phyloP scores from a whole-genome alignment of 805 yeast species.

The Starmerella khaoyaiensis region DNA sequence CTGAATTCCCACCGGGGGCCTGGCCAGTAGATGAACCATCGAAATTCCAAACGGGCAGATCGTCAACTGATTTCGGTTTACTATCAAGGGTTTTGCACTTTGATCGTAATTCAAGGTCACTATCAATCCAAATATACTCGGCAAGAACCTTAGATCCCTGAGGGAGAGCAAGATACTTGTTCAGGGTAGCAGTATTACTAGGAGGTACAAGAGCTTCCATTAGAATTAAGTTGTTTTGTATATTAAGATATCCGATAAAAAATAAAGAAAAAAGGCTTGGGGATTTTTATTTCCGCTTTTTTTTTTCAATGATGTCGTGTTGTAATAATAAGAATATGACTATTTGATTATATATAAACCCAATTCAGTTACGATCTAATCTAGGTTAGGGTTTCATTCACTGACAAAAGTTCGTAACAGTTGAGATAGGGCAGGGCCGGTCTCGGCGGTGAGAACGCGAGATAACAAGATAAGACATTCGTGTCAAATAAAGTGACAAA shows the following conservation, averaged over 20 bases:
- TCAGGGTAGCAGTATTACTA: slow-evolving; percentile 56
- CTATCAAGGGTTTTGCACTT: slow-evolving; percentile 78
- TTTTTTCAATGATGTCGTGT: too few relatives aligned
- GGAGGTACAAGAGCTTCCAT: slow-evolving; percentile 19
- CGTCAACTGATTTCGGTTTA: slow-evolving; percentile 59
- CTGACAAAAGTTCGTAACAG: slow-evolving; percentile 1
- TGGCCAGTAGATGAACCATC: slow-evolving; percentile 98
- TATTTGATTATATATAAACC: too few relatives aligned
- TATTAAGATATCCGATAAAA: too few relatives aligned
- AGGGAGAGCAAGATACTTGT: slow-evolving; percentile 70
- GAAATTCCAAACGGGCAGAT: slow-evolving; percentile 97
- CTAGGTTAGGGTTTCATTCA: slow-evolving; percentile 2
- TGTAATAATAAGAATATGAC: too few relatives aligned
- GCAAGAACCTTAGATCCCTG: slow-evolving; percentile 83
- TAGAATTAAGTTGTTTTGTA: not conserved
- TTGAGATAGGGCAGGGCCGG: too few relatives aligned
- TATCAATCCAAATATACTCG: slow-evolving; percentile 97
- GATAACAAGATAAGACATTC: too few relatives aligned
- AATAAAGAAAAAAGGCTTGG: too few relatives aligned
- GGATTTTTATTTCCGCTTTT: too few relatives aligned
- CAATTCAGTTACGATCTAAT: too few relatives aligned
- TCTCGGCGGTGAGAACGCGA: too few relatives aligned
- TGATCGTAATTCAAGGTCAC: slow-evolving; percentile 80
- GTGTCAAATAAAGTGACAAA: too few relatives aligned
- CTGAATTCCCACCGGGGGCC: slow-evolving; percentile 97